Conservation (phyloP, 1,284 basidiomycete species). For the Rhodofomes roseus region DNA sequence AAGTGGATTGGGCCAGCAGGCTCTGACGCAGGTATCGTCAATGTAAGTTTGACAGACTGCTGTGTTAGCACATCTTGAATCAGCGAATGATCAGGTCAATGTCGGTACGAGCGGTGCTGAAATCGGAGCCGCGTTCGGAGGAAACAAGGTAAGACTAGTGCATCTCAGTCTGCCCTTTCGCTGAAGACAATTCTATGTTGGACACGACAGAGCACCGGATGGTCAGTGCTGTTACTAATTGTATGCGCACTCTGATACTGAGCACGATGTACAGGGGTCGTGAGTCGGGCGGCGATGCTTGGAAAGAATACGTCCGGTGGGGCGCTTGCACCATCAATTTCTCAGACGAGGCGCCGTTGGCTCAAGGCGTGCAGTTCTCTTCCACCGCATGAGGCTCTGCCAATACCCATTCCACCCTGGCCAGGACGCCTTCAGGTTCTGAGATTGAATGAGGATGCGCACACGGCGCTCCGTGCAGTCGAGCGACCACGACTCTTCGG, state of each 20-base stretch:
- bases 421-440: no score
- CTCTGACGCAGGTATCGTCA: conserved; percentile 84
- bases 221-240: conserved; percentile 42
- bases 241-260: background rate
- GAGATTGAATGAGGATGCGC: no score
- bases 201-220: conserved; percentile 66
- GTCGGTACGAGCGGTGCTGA: conserved; percentile 94
- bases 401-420: no score
- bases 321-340: conserved; percentile 93
- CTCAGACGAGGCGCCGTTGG: conserved; percentile 82
- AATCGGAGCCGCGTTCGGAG: conserved; percentile 89
- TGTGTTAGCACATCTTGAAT: background rate
- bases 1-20: conserved; percentile 90
- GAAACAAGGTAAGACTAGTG: conserved; percentile 71
- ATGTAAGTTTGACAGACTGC: conserved; percentile 42
- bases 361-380: conserved; percentile 87
- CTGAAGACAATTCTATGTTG: background rate
- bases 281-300: conserved; percentile 94
- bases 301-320: conserved; percentile 92
- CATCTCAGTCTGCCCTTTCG: background rate
- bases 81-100: conserved; percentile 59
- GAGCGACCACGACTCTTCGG: no score
- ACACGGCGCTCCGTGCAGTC: no score
- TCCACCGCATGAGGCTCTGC: conserved; percentile 18
- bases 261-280: conserved; percentile 66